These are phyloP conservation scores for Russula foetens DNA, from an alignment of 768 basidiomycete genomes.

Conservation along the genomic window DNA sequence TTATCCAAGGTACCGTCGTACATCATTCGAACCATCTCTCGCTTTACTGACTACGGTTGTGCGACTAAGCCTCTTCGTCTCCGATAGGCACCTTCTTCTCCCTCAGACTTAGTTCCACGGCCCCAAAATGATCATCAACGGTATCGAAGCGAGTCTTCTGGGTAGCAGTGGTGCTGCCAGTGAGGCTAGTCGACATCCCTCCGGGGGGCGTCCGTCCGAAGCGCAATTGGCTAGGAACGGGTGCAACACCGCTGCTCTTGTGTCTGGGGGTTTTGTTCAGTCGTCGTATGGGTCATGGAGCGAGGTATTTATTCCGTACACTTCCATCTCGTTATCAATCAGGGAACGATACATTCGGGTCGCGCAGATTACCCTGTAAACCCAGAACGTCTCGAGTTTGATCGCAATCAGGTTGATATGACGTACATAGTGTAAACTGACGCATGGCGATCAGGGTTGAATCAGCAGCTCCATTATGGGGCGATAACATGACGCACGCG, in stretches of 20 bases:
- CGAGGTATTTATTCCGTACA: background rate
- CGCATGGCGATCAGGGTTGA: no score
- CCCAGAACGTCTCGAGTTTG: background rate
- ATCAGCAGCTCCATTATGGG: background rate
- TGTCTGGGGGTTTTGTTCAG: background rate
- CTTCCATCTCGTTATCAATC: background rate
- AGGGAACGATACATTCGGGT: conserved; percentile 11
- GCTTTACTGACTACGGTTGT: background rate
- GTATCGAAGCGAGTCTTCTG: background rate
- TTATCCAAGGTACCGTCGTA: no score
- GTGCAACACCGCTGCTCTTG: background rate
- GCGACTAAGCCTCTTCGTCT: background rate
- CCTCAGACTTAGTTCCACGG: background rate
- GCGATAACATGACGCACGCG: background rate
- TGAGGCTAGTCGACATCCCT: background rate
- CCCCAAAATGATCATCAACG: background rate
- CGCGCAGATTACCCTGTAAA: background rate
- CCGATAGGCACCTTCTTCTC: background rate
- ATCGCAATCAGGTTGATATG: background rate
- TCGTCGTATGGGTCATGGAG: background rate
- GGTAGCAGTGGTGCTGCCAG: background rate
- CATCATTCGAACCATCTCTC: no score
- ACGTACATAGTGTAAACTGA: conserved; percentile 2
- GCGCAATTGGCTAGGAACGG: background rate
- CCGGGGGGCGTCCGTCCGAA: background rate